phyloP scores from a whole-genome alignment of 306 rosid species.

The Dicorynia guianensis region DNA sequence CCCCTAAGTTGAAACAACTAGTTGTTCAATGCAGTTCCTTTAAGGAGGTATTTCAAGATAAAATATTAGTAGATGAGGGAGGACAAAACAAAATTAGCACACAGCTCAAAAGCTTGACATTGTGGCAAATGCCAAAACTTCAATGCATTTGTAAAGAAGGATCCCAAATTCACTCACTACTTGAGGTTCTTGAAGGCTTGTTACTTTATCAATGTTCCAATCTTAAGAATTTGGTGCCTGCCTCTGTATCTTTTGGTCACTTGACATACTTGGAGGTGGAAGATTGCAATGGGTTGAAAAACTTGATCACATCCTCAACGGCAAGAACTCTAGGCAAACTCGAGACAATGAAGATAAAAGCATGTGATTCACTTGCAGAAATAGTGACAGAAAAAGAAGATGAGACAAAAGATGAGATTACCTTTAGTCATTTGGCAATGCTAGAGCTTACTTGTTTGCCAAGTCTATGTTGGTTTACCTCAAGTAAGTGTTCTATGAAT shows the following conservation, averaged over 20 bases:
- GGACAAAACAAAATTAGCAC: neutral
- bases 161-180: neutral
- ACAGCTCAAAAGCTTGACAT: neutral
- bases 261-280: neutral
- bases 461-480: neutral
- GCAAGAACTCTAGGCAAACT: no score
- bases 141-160: conserved; percentile 11
- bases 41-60: neutral
- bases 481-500: neutral
- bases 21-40: no score
- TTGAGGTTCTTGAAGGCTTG: neutral
- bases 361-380: neutral
- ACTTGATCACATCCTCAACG: no score
- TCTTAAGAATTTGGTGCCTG: neutral
- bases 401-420: neutral
- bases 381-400: neutral
- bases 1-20: no score
- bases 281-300: no score
- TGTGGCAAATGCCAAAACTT: neutral
- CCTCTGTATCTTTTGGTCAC: neutral
- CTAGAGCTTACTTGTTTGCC: neutral
- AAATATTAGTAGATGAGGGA: no score
- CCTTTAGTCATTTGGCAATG: no score
- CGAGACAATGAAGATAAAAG: no score
- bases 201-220: neutral